Evolutionary conservation across 345 rosid species (phyloP).

Genomic region (Citrus trifoliata): DNA sequence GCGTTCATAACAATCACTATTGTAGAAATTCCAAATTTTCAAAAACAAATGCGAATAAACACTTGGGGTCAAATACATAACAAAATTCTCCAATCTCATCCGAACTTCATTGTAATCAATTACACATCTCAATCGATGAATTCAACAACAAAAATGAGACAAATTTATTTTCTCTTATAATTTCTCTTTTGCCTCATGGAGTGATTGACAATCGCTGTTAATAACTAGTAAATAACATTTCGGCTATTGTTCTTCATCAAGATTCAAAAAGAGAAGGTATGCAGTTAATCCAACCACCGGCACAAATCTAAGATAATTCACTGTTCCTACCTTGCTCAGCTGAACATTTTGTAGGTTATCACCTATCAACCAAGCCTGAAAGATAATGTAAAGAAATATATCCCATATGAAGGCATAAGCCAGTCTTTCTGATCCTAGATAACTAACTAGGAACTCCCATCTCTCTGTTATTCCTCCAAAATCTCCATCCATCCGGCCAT

Average conservation of each 20-base stretch:
- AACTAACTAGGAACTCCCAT: conserved; percentile 59
- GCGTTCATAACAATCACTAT: not conserved
- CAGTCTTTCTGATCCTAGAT: conserved; percentile 83
- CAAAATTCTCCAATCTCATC: not conserved
- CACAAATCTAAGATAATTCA: conserved; percentile 66
- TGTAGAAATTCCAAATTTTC: not conserved
- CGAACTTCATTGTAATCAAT: conserved; percentile 3
- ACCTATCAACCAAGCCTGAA: conserved; percentile 97
- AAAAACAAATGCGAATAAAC: not conserved
- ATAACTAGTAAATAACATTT: not conserved
- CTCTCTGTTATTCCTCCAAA: conserved; percentile 62
- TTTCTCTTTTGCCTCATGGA: not conserved
- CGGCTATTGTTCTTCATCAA: conserved; percentile 33
- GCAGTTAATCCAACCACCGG: conserved; percentile 75
- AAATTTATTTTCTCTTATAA: not conserved
- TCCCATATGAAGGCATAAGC: conserved; percentile 96
- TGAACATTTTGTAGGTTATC: conserved; percentile 68
- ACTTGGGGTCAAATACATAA: not conserved
- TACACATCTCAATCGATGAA: not conserved
- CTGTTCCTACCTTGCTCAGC: conserved; percentile 43
- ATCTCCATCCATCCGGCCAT: conserved; percentile 62
- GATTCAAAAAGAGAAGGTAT: conserved; percentile 62
- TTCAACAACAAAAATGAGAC: not conserved
- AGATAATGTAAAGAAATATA: conserved; percentile 67
- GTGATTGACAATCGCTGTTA: not conserved